A percentile compares a stretch with the other conserved stretches of the same genome.
Conservation (phyloP, 164 flowering plant species). For the Houttuynia cordata region DNA sequence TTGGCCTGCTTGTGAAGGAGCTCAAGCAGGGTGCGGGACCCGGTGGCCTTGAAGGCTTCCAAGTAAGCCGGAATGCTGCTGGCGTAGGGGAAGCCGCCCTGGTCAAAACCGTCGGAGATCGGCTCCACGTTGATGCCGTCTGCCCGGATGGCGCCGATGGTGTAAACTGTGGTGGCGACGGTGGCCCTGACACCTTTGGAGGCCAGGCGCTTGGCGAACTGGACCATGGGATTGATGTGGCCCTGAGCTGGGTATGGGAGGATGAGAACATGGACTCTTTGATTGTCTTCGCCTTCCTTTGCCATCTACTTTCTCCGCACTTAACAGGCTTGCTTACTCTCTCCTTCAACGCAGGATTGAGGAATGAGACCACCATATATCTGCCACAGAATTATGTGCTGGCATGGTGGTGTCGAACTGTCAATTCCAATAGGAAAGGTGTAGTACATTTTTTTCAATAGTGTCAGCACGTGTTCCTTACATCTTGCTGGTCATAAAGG, state of each 20-base stretch:
- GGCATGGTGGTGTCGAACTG: too few relatives aligned
- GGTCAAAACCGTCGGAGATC: slow-evolving; percentile 15
- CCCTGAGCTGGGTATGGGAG: slow-evolving; percentile 17
- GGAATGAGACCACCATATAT: too few relatives aligned
- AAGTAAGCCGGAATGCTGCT: not conserved
- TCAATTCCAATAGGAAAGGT: too few relatives aligned
- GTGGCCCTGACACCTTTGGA: slow-evolving; percentile 12
- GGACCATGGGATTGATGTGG: slow-evolving; percentile 21
- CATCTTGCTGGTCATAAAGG: too few relatives aligned
- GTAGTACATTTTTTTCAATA: too few relatives aligned
- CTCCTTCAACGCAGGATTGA: too few relatives aligned
- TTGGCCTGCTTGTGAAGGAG: slow-evolving; percentile 4
- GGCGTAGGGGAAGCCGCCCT: slow-evolving; percentile 2
- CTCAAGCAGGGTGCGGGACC: slow-evolving; percentile 2
- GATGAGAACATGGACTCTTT: slow-evolving; percentile 13
- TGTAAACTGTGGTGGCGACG: slow-evolving; percentile 12
- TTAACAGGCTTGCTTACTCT: too few relatives aligned
- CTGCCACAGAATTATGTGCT: too few relatives aligned
- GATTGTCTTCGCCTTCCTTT: not conserved
- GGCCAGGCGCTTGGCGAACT: slow-evolving; percentile 15
- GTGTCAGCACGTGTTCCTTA: too few relatives aligned
- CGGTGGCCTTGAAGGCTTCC: slow-evolving; percentile 1
- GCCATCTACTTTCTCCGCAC: too few relatives aligned
- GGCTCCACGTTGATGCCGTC: not conserved
- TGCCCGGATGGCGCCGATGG: slow-evolving; percentile 8